A percentile compares a stretch with the other conserved stretches of the same genome.
These are phyloP conservation scores for Verticillium longisporum DNA, from an alignment of 2,329 filamentous ascomycete species.

Conservation along the genomic window DNA sequence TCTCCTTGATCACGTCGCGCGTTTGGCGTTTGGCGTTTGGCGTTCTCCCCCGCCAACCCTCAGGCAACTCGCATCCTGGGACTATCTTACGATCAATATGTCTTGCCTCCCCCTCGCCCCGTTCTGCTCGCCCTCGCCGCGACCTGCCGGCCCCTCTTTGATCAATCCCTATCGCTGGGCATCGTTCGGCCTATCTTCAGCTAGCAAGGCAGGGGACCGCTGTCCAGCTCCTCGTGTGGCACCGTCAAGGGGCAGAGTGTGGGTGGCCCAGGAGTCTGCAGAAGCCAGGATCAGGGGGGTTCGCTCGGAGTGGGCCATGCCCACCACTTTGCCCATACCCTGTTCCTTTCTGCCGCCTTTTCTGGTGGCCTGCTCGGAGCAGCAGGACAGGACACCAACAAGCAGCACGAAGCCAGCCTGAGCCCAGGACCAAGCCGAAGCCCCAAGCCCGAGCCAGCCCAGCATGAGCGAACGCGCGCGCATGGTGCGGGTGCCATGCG, in stretches of 20 bases:
- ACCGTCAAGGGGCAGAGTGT: constrained; percentile 4
- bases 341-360: background rate
- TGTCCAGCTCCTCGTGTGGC: constrained; percentile 9
- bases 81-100: background rate
- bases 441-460: background rate
- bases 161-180: background rate
- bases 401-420: background rate
- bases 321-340: background rate
- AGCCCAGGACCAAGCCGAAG: background rate
- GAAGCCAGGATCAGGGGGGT: constrained; percentile 7
- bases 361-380: background rate
- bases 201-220: constrained; percentile 7
- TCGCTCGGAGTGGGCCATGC: background rate
- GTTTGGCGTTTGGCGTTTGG: no score
- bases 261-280: constrained; percentile 8
- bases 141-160: constrained; percentile 2
- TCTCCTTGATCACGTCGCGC: background rate
- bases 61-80: background rate
- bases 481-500: background rate
- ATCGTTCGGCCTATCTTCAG: constrained; percentile 11
- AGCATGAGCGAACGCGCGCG: background rate
- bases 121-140: constrained; percentile 5
- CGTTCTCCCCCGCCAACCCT: background rate
- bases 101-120: background rate
- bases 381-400: background rate